Conservation (phyloP, 2,329 filamentous ascomycete genomes). For the Zasmidium citrigriseum region DNA sequence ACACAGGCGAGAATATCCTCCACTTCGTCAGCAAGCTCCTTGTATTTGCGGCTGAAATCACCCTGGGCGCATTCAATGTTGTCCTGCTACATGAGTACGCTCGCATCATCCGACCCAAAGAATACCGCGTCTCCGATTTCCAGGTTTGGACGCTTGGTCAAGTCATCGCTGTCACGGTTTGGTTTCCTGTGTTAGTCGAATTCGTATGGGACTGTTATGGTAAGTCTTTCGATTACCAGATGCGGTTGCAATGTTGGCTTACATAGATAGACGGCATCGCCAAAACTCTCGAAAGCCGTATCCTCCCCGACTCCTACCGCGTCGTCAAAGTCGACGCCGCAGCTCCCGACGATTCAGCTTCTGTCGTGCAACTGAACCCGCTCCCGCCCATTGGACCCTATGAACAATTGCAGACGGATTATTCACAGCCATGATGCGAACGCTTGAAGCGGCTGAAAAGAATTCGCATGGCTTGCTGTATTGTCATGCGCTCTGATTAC, state of each 20-base stretch:
- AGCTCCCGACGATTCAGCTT: background rate
- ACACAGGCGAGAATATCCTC: background rate
- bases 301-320: background rate
- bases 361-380: background rate
- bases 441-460: background rate
- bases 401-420: background rate
- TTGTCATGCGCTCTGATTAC: background rate
- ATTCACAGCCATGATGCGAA: background rate
- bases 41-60: slow-evolving; percentile 11
- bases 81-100: slow-evolving; percentile 13
- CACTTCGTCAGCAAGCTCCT: slow-evolving; percentile 1
- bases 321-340: background rate
- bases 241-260: background rate
- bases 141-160: slow-evolving; percentile 18
- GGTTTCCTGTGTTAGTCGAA: background rate
- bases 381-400: background rate
- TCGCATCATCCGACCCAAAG: slow-evolving; percentile 8
- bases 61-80: slow-evolving; percentile 6
- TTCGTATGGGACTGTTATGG: background rate
- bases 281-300: background rate
- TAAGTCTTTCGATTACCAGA: background rate
- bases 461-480: background rate
- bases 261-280: background rate
- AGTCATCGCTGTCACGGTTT: slow-evolving; percentile 10
- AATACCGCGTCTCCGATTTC: slow-evolving; percentile 10